Evolutionary conservation across 805 yeast species (phyloP).

Genomic region (Saturnispora sekii): DNA sequence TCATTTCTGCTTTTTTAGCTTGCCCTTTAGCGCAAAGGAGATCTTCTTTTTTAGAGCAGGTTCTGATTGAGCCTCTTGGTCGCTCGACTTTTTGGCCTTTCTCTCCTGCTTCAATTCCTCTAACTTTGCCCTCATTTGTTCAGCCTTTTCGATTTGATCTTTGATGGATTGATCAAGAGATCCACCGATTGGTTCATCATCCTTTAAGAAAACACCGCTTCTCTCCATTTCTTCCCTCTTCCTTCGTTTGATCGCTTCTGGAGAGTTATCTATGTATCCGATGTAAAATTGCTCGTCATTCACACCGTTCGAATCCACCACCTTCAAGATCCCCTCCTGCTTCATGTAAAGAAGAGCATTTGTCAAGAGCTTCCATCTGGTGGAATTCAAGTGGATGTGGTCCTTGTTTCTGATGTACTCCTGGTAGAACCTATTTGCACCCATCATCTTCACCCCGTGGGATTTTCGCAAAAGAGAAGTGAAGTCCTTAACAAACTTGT

Average conservation of each 20-base stretch:
- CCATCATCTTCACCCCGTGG: conserved; percentile 75
- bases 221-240: conserved; percentile 28
- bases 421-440: conserved; percentile 81
- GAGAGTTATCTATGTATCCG: conserved; percentile 46
- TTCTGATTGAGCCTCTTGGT: not conserved
- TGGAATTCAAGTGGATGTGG: conserved; percentile 87
- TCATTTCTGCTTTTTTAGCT: too few species aligned
- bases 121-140: conserved; percentile 5
- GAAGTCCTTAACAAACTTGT: conserved; percentile 54
- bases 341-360: conserved; percentile 57
- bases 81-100: not conserved
- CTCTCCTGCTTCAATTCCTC: not conserved
- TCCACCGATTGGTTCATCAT: not conserved
- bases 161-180: conserved; percentile 32
- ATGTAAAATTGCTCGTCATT: conserved; percentile 29
- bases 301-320: conserved; percentile 24
- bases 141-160: conserved; percentile 43
- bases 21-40: too few species aligned
- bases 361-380: conserved; percentile 65
- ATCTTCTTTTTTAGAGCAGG: not conserved
- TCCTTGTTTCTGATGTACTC: conserved; percentile 75
- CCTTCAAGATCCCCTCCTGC: conserved; percentile 37
- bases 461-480: conserved; percentile 46
- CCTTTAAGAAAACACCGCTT: not conserved
- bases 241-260: conserved; percentile 35